Evolutionary conservation across 2,329 filamentous ascomycete genomes (phyloP).

Genomic region (Balansia obtecta): DNA sequence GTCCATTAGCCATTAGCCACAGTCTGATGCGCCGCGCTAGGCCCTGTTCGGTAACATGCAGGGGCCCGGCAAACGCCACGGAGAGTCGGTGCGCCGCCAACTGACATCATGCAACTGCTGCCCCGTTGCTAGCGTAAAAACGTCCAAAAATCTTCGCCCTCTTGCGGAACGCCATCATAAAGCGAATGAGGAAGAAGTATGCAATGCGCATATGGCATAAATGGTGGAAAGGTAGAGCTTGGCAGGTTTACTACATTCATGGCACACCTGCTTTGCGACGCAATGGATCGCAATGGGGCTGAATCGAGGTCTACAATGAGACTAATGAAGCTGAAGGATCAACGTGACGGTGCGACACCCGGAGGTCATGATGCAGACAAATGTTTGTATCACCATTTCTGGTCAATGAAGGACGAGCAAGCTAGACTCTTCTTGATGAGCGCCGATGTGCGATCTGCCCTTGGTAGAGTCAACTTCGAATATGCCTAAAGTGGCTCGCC

Average conservation of each 20-base stretch:
- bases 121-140: background rate
- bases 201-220: background rate
- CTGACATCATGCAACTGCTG: background rate
- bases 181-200: too few species aligned
- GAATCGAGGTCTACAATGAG: background rate
- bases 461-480: too few species aligned
- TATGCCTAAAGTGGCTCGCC: background rate
- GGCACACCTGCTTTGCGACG: background rate
- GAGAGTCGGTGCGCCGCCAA: too few species aligned
- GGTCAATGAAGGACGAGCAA: background rate
- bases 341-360: background rate
- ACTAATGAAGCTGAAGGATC: background rate
- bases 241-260: background rate
- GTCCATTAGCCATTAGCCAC: background rate
- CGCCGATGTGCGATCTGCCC: too few species aligned
- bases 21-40: background rate
- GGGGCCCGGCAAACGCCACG: background rate
- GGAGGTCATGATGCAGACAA: background rate
- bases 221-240: background rate
- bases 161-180: background rate
- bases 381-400: background rate
- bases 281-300: background rate
- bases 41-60: background rate
- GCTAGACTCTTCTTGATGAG: too few species aligned
- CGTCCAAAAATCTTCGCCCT: background rate